phyloP scores from a whole-genome alignment of 305 asterid genomes.

The Rubia balearica region DNA sequence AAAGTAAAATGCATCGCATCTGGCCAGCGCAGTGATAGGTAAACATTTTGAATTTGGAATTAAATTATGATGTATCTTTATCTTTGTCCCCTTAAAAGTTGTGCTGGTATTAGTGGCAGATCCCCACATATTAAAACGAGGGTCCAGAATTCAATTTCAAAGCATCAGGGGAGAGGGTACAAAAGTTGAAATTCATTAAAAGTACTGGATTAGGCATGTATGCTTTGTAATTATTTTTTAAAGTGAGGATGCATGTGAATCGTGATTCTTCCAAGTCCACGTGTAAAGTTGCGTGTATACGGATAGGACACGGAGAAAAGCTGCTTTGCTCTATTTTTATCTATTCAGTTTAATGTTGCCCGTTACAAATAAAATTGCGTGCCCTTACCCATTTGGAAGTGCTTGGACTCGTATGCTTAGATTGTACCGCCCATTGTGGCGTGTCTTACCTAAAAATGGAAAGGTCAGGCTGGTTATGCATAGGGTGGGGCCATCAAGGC shows the following conservation, averaged over 20 bases:
- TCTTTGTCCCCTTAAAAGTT: background rate
- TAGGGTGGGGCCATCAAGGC: background rate
- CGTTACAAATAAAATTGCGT: background rate
- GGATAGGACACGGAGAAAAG: background rate
- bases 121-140: background rate
- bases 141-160: background rate
- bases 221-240: background rate
- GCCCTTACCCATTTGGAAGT: background rate
- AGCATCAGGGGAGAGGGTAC: background rate
- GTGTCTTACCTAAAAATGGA: background rate
- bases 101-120: background rate
- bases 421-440: background rate
- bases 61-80: constrained; percentile 14
- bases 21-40: constrained; percentile 87
- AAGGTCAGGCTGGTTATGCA: background rate
- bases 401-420: background rate
- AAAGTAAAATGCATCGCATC: constrained; percentile 92
- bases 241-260: background rate
- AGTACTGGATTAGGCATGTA: background rate
- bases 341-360: background rate
- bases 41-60: constrained; percentile 17
- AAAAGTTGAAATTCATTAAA: background rate
- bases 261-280: background rate
- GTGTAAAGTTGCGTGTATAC: background rate
- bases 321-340: background rate